Evolutionary conservation across 139 green algal genomes (phyloP).

Genomic region (Pleodorina starrii): DNA sequence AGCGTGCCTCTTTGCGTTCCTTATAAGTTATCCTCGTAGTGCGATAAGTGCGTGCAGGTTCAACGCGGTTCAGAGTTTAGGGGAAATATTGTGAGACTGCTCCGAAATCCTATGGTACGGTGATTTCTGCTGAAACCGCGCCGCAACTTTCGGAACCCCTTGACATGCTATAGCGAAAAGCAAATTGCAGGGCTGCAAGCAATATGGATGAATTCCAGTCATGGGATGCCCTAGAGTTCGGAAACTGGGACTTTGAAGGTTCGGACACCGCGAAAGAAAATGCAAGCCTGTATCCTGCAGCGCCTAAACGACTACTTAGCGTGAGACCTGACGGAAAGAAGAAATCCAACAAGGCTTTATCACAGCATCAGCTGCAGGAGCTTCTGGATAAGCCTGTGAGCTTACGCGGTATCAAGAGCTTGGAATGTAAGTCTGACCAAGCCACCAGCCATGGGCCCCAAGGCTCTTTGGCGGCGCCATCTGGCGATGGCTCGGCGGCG

Average conservation of each 20-base stretch:
- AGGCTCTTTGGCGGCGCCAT: neutral
- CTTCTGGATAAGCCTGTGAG: constrained; percentile 16
- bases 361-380: neutral
- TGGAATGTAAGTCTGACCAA: neutral
- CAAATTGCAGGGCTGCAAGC: too few species aligned
- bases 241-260: constrained; percentile 13
- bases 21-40: neutral
- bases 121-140: too few species aligned
- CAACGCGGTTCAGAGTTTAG: too few species aligned
- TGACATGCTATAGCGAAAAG: too few species aligned
- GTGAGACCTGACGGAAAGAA: constrained; percentile 15
- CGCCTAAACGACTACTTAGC: constrained; percentile 6
- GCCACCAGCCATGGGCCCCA: neutral
- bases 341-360: constrained; percentile 5
- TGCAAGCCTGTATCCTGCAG: neutral
- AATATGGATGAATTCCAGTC: neutral
- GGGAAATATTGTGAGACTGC: neutral
- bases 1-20: neutral
- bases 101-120: neutral
- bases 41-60: too few species aligned
- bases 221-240: constrained; percentile 7
- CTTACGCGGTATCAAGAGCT: neutral
- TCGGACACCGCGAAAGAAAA: neutral
- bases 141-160: too few species aligned
- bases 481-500: neutral